These are phyloP conservation scores for Staphylotrichum longicolle DNA, from an alignment of 495 filamentous ascomycete species.

Conservation along the genomic window DNA sequence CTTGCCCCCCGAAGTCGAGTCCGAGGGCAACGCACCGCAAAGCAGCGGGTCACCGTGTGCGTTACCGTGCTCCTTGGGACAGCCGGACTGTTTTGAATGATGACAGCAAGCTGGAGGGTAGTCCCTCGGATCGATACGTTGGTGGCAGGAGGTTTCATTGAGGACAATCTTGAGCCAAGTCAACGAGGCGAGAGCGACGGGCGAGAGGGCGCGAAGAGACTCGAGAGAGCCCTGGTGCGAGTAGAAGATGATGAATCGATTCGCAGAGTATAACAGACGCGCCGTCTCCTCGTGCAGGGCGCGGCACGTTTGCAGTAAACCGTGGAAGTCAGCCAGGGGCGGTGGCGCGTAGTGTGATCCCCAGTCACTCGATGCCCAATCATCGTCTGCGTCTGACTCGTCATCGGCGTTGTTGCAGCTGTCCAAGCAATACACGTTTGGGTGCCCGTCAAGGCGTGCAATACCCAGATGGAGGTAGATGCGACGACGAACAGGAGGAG, in stretches of 20 bases:
- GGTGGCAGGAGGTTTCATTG: background rate
- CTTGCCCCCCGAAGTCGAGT: background rate
- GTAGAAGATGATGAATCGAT: slow-evolving; percentile 1
- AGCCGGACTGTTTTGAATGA: no score
- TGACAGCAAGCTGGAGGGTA: background rate
- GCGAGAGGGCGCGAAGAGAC: background rate
- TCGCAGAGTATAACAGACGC: background rate
- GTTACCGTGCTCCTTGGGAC: background rate
- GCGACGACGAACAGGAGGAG: slow-evolving; percentile 9
- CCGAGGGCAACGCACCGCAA: background rate
- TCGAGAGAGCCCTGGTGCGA: background rate
- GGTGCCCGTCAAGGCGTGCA: slow-evolving; percentile 8
- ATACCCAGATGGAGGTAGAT: slow-evolving; percentile 5
- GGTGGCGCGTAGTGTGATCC: slow-evolving; percentile 2
- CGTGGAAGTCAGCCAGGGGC: slow-evolving; percentile 6
- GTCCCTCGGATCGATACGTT: background rate
- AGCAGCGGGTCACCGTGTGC: background rate
- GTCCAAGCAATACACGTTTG: slow-evolving; percentile 16
- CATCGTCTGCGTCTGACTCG: background rate
- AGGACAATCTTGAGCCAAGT: background rate
- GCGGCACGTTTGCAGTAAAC: background rate
- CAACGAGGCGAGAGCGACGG: background rate
- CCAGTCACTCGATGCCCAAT: background rate
- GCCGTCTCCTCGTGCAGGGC: background rate
- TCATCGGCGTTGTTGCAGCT: background rate